Evolutionary conservation across 148 eudicot species (phyloP), one percentile per base, ranked within the genome.

Genomic region (Cornus controversa): DNA sequence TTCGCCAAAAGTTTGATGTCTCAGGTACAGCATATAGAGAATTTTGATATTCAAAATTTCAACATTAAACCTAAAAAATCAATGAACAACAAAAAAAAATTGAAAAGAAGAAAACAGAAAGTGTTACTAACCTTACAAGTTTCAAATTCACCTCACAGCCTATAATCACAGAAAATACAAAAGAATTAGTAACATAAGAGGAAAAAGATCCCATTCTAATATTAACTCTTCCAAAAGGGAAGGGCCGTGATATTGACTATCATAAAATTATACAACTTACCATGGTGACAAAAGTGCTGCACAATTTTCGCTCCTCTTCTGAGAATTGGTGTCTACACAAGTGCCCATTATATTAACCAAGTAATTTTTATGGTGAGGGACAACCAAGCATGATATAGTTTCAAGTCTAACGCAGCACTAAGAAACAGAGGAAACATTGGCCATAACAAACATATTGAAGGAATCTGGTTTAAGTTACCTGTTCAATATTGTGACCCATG

Each of bases 91-190:
- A 66, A 34, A 0, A n/a, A 47, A 22, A 4, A 70, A n/a, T 4
- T 6, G 65, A 16, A 79, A 14, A 11, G 10, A 72, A 63, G 60
- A 28, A 76, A 78, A 34, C 8, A 54, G 26, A 16, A 45, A 29
- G 37, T 63, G 45, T 71, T 67, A 69, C 71, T 76, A 75, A 87
- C 87, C 87, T 84, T 75, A 75, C 58, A 20, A 77, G 71, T 37
- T 65, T 78, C 29, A 50, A 70, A 76, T 77, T 50, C 77, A 73
- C 64, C 34, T 64, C 66, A 77, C 45, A 54, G 26, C 89, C 89
- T 84, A 77, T 60, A 16, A 34, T 22, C 27, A 76, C 26, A 6
- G 5, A 34, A 37, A 62, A 29, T 26, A 67, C 10, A 15, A 20
- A 74, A 18, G 47, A 78, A 71, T 83, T 16, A 84, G 68, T 14